Conservation (phyloP, 2,329 filamentous ascomycete species). For the Claviceps lovelessii region DNA sequence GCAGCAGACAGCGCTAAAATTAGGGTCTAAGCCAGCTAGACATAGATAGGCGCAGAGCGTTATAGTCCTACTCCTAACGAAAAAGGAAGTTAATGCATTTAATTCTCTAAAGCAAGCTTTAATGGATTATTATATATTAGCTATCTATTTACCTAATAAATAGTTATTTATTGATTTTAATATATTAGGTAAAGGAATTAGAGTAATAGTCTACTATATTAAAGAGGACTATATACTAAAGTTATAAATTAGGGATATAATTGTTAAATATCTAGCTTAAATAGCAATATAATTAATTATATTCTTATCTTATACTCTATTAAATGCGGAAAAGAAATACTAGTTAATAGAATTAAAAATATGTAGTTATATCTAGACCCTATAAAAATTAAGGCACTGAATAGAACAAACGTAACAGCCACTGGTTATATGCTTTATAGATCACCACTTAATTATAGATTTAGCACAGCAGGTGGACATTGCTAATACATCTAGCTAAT, state of each 20-base stretch:
- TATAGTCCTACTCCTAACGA: background rate
- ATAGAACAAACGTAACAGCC: too few species aligned
- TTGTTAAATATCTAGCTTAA: too few species aligned
- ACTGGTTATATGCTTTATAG: too few species aligned
- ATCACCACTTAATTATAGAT: too few species aligned
- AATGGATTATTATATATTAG: background rate
- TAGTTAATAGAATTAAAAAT: too few species aligned
- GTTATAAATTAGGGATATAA: background rate
- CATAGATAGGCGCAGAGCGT: background rate
- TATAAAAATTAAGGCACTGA: too few species aligned
- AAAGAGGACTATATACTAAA: background rate
- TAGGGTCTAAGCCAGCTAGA: too few species aligned
- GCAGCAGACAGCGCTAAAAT: background rate
- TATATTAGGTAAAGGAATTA: background rate
- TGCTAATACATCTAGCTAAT: background rate
- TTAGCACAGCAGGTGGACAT: too few species aligned
- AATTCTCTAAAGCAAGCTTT: background rate
- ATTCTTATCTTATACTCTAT: too few species aligned
- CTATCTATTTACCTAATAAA: background rate
- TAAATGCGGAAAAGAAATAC: too few species aligned
- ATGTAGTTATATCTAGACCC: too few species aligned
- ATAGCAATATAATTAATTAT: too few species aligned
- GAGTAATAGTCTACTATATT: background rate
- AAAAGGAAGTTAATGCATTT: background rate
- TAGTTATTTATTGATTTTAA: background rate